phyloP scores from a whole-genome alignment of 202 grass and related monocot species.

The Panicum hallii region DNA sequence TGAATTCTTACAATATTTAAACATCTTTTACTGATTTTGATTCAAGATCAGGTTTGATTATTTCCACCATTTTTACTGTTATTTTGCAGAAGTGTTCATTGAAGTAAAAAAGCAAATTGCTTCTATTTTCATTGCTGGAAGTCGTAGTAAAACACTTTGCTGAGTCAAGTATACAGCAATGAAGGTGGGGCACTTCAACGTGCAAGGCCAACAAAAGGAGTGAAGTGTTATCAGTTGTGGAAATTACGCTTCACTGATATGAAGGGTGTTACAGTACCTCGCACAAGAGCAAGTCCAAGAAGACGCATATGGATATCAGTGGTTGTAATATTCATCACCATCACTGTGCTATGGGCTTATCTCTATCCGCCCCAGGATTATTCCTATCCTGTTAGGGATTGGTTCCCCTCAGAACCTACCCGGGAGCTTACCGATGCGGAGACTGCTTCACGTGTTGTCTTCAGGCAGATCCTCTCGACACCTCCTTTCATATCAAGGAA shows the following conservation, averaged over 20 bases:
- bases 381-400: slow-evolving; percentile 52
- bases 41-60: neutral
- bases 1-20: neutral
- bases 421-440: slow-evolving; percentile 54
- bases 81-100: slow-evolving; percentile 26
- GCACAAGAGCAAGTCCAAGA: slow-evolving; percentile 48
- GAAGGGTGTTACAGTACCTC: slow-evolving; percentile 40
- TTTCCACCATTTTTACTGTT: neutral
- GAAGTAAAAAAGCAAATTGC: neutral
- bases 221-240: slow-evolving; percentile 42
- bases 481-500: slow-evolving; percentile 57
- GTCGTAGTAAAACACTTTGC: neutral
- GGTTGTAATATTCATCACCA: slow-evolving; percentile 33
- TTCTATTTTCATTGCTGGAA: neutral
- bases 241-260: slow-evolving; percentile 33
- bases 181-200: neutral
- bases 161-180: slow-evolving; percentile 14
- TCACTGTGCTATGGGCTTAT: slow-evolving; percentile 51
- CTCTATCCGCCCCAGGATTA: slow-evolving; percentile 56
- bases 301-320: slow-evolving; percentile 53
- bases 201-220: slow-evolving; percentile 23
- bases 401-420: slow-evolving; percentile 53
- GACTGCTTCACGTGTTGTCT: slow-evolving; percentile 50
- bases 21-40: neutral
- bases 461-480: slow-evolving; percentile 54